Evolutionary conservation across 768 basidiomycete species (phyloP).

Genomic region (Paxillus rubicundulus): DNA sequence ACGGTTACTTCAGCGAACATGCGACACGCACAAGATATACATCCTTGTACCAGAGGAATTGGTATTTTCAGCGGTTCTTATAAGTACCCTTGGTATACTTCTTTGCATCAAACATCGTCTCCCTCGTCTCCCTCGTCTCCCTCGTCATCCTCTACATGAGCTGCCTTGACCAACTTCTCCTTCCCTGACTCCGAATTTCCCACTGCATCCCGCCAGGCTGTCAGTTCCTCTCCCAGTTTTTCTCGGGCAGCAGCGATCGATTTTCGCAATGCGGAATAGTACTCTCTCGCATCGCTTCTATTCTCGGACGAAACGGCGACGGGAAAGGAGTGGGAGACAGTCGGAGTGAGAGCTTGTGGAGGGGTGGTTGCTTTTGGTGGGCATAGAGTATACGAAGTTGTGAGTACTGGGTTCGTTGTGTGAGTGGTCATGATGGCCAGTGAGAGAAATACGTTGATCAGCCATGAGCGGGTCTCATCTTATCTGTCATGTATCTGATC

Average conservation of each 20-base stretch:
- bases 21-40: no score
- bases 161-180: conserved; percentile 45
- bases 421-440: conserved; percentile 14
- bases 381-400: conserved; percentile 20
- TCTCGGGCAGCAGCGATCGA: conserved; percentile 52
- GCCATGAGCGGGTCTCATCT: conserved; percentile 14
- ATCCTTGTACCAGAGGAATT: background rate
- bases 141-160: conserved; percentile 47
- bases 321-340: conserved; percentile 25
- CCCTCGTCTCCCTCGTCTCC: conserved; percentile 32
- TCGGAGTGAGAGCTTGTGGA: conserved; percentile 20
- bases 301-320: conserved; percentile 17
- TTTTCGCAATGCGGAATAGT: conserved; percentile 50
- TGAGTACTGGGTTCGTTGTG: conserved; percentile 8
- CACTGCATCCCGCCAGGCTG: conserved; percentile 71
- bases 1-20: no score
- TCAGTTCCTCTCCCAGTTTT: conserved; percentile 64
- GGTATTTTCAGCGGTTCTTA: background rate
- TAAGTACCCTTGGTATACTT: background rate
- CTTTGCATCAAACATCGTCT: no score
- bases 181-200: conserved; percentile 63
- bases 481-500: conserved; percentile 9
- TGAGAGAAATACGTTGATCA: background rate
- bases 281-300: conserved; percentile 19
- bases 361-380: conserved; percentile 19